Conservation (phyloP, 371 early-diverging fungal species). For the Mortierella sp. region DNA sequence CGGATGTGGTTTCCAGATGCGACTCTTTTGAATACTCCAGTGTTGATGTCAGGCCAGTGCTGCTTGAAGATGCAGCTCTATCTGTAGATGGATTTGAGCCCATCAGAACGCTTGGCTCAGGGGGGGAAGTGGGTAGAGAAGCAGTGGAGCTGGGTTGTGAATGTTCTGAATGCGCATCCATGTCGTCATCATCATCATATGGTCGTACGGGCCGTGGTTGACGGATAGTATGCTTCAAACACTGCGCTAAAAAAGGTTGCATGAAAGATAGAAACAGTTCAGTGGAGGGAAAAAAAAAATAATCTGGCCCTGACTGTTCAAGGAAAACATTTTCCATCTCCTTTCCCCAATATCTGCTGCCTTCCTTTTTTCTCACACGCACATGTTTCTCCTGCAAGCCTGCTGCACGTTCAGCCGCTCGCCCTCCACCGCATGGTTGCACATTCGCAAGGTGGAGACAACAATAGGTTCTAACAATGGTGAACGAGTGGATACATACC, state of each 20-base stretch:
- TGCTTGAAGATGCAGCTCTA: background rate
- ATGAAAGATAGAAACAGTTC: background rate
- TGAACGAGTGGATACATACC: too few species aligned
- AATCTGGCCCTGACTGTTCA: too few species aligned
- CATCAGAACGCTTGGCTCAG: background rate
- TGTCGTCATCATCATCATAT: background rate
- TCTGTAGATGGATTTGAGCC: background rate
- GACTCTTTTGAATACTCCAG: constrained; percentile 3
- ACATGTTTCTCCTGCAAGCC: too few species aligned
- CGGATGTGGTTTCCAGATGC: constrained; percentile 10
- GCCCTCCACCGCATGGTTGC: constrained; percentile 10
- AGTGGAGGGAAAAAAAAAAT: too few species aligned
- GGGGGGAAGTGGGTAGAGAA: background rate
- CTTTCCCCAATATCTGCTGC: too few species aligned
- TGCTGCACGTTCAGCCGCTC: too few species aligned
- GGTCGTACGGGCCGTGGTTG: constrained; percentile 59
- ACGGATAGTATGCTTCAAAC: constrained; percentile 59
- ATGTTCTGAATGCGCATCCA: constrained; percentile 3
- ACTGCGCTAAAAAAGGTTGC: constrained; percentile 53
- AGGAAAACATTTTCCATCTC: too few species aligned
- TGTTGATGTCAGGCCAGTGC: background rate
- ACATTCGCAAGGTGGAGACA: background rate
- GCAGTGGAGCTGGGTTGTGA: background rate
- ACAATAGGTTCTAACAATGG: too few species aligned
- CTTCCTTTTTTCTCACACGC: too few species aligned